These are phyloP conservation scores for Candida odintsovae DNA, from an alignment of 805 yeast species.

Conservation along the genomic window DNA sequence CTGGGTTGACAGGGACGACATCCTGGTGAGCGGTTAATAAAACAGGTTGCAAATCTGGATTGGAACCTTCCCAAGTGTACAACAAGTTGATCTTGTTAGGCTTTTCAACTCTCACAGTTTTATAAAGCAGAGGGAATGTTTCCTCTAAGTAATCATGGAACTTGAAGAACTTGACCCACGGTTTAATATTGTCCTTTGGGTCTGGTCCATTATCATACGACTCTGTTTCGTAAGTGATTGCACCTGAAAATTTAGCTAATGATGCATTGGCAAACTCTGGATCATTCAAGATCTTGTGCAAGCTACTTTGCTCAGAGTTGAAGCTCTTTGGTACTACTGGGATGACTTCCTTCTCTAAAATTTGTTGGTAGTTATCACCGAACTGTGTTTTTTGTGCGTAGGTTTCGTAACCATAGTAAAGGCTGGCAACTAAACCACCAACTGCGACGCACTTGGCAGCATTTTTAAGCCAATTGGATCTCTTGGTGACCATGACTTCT, in stretches of 20 bases:
- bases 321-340: not conserved
- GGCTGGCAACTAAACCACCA: too few species aligned
- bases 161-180: slow-evolving; percentile 27
- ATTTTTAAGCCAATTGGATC: too few species aligned
- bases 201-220: slow-evolving; percentile 40
- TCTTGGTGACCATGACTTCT: too few species aligned
- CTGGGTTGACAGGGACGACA: slow-evolving; percentile 69
- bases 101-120: slow-evolving; percentile 41
- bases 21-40: slow-evolving; percentile 78
- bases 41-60: slow-evolving; percentile 51
- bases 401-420: too few species aligned
- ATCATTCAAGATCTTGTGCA: slow-evolving; percentile 1
- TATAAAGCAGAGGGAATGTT: slow-evolving; percentile 54
- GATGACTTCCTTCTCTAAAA: too few species aligned
- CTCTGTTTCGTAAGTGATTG: slow-evolving; percentile 60
- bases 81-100: slow-evolving; percentile 64
- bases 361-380: too few species aligned
- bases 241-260: slow-evolving; percentile 43
- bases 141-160: slow-evolving; percentile 46
- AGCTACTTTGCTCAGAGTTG: not conserved
- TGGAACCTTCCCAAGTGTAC: slow-evolving; percentile 57
- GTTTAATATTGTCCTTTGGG: slow-evolving; percentile 25
- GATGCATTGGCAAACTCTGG: slow-evolving; percentile 25
- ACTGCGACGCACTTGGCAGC: too few species aligned
- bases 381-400: too few species aligned